These are phyloP conservation scores for Trichomonas gallinae DNA, from an alignment of 208 protist species.

Conservation along the genomic window DNA sequence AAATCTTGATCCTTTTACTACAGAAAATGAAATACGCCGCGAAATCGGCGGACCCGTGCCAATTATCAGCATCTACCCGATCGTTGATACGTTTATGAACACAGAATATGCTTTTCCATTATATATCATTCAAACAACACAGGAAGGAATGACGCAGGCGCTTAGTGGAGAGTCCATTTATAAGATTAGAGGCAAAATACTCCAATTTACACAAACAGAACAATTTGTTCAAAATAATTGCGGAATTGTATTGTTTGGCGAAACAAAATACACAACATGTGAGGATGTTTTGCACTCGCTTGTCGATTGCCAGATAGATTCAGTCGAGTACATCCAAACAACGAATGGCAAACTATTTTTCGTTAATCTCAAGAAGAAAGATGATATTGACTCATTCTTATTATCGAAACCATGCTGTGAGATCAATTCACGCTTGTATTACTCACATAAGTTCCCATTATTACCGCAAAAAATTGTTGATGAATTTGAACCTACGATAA, in stretches of 20 bases:
- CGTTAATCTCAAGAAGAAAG: neutral
- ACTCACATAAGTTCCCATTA: neutral
- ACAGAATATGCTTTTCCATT: neutral
- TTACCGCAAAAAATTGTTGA: neutral
- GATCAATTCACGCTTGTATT: neutral
- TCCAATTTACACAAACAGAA: neutral
- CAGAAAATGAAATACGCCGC: neutral
- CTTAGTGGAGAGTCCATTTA: neutral
- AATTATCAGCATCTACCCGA: neutral
- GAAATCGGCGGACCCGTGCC: neutral
- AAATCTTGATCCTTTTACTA: neutral
- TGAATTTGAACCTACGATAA: neutral
- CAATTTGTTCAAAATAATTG: neutral
- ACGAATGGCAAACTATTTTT: neutral
- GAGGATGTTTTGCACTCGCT: neutral
- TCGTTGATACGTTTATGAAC: neutral
- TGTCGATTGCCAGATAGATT: neutral
- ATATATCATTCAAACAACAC: neutral
- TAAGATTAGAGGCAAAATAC: neutral
- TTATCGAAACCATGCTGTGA: neutral
- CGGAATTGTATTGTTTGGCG: neutral
- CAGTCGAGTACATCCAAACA: neutral
- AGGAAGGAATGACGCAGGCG: neutral
- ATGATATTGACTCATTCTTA: neutral
- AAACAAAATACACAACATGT: neutral